phyloP scores from a whole-genome alignment of 192 early-diverging fungal genomes.

The Cladochytrium replicatum region DNA sequence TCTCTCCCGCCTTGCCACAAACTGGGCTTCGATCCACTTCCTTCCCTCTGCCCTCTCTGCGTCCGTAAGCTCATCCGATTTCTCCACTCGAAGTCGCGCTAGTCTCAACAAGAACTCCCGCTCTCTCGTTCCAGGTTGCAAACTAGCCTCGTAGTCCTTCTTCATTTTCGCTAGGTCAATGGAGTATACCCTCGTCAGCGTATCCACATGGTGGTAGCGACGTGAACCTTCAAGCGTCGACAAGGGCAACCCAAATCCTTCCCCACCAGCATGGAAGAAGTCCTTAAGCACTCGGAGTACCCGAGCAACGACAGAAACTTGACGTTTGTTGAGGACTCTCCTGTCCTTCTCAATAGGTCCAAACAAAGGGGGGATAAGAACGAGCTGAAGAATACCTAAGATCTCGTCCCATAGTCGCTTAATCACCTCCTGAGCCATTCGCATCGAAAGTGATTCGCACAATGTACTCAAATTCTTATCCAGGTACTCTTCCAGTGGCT shows the following conservation, averaged over 20 bases:
- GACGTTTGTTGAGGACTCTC: constrained; percentile 34
- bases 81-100: constrained; percentile 30
- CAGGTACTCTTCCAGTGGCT: constrained; percentile 40
- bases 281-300: constrained; percentile 26
- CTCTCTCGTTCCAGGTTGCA: constrained; percentile 23
- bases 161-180: constrained; percentile 27
- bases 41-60: constrained; percentile 21
- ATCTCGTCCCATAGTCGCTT: constrained; percentile 42
- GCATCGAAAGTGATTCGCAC: constrained; percentile 25
- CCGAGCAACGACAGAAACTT: constrained; percentile 28
- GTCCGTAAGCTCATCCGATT: constrained; percentile 11
- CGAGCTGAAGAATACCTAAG: constrained; percentile 23
- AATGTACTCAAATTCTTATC: constrained; percentile 45
- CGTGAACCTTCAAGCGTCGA: constrained; percentile 28
- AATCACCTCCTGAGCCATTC: constrained; percentile 49
- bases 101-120: constrained; percentile 30
- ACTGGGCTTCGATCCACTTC: constrained; percentile 34
- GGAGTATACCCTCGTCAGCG: constrained; percentile 27
- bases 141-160: constrained; percentile 33
- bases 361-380: constrained; percentile 38
- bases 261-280: constrained; percentile 45
- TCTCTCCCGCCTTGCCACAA: too few species aligned
- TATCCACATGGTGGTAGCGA: constrained; percentile 27
- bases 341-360: constrained; percentile 36
- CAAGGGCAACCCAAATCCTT: constrained; percentile 30